phyloP scores from a whole-genome alignment of 2,329 filamentous ascomycete genomes.

The Cordyceps tenuipes region DNA sequence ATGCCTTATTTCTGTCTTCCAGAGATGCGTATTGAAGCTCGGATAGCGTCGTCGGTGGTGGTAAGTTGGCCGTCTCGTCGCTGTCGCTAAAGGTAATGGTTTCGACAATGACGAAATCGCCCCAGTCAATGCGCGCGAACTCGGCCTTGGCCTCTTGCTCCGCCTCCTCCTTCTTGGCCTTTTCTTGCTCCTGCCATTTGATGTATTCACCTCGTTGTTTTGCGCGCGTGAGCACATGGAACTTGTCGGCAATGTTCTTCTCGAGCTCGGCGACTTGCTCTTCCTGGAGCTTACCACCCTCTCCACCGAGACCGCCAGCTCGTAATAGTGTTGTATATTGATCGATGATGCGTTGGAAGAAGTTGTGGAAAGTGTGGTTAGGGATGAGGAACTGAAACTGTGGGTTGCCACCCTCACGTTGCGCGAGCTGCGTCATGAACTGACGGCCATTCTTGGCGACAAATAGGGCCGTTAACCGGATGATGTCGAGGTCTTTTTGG shows the following conservation, averaged over 20 bases:
- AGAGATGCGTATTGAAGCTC: conserved; percentile 91
- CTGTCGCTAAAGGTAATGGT: conserved; percentile 86
- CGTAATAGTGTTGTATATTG: conserved; percentile 80
- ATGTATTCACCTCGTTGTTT: conserved; percentile 82
- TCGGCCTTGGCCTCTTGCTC: conserved; percentile 69
- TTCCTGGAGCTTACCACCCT: conserved; percentile 60
- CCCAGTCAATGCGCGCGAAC: conserved; percentile 91
- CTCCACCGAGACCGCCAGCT: conserved; percentile 57
- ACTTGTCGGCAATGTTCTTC: conserved; percentile 69
- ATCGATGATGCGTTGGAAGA: conserved; percentile 85
- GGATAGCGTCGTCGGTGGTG: conserved; percentile 78
- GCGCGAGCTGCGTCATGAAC: conserved; percentile 83
- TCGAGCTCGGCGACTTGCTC: conserved; percentile 65
- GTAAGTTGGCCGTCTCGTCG: conserved; percentile 79
- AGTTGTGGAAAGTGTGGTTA: conserved; percentile 93
- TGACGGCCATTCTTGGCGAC: conserved; percentile 86
- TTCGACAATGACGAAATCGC: conserved; percentile 93
- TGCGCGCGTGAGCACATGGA: conserved; percentile 68
- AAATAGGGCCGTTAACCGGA: conserved; percentile 76
- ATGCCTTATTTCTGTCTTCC: conserved; percentile 89
- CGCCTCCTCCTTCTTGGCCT: conserved; percentile 80
- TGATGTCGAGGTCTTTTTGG: conserved; percentile 75
- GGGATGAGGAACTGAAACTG: conserved; percentile 95
- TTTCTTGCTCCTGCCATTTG: conserved; percentile 76
- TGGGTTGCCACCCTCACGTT: conserved; percentile 80